phyloP scores from a whole-genome alignment of 2,329 filamentous ascomycete genomes.

The Talaromyces albobiverticillius region DNA sequence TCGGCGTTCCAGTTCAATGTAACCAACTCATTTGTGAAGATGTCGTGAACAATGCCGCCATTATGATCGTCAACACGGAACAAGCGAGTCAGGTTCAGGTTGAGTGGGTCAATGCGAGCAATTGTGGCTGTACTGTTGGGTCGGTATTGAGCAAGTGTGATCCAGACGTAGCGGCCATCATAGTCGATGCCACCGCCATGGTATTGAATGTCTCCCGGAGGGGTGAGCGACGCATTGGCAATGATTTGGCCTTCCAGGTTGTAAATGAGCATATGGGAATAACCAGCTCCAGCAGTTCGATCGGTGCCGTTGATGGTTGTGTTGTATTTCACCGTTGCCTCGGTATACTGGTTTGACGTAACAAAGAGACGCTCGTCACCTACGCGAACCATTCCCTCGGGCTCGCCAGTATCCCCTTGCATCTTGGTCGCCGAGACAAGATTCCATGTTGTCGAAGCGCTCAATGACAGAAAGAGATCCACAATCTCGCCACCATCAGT shows the following conservation, averaged over 20 bases:
- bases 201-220: constrained; percentile 39
- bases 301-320: constrained; percentile 65
- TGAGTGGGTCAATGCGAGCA: constrained; percentile 38
- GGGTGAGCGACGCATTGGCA: constrained; percentile 45
- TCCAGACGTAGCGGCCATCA: constrained; percentile 49
- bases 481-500: constrained; percentile 29
- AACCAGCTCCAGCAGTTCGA: constrained; percentile 43
- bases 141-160: constrained; percentile 47
- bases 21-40: constrained; percentile 32
- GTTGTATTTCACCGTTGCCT: constrained; percentile 37
- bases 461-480: constrained; percentile 43
- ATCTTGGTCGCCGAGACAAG: constrained; percentile 42
- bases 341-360: constrained; percentile 45
- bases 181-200: constrained; percentile 51
- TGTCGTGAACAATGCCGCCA: constrained; percentile 48
- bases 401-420: constrained; percentile 48
- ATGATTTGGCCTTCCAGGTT: constrained; percentile 41
- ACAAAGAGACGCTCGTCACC: constrained; percentile 45
- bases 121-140: constrained; percentile 48
- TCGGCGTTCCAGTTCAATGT: constrained; percentile 49
- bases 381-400: constrained; percentile 49
- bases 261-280: constrained; percentile 47
- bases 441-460: constrained; percentile 44
- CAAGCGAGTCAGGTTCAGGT: constrained; percentile 33
- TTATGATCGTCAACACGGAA: constrained; percentile 43